Percentiles rank a stretch among this genome's conserved stretches.
Evolutionary conservation across 306 rosid genomes (phyloP).

Genomic region (Gleditsia sinensis): DNA sequence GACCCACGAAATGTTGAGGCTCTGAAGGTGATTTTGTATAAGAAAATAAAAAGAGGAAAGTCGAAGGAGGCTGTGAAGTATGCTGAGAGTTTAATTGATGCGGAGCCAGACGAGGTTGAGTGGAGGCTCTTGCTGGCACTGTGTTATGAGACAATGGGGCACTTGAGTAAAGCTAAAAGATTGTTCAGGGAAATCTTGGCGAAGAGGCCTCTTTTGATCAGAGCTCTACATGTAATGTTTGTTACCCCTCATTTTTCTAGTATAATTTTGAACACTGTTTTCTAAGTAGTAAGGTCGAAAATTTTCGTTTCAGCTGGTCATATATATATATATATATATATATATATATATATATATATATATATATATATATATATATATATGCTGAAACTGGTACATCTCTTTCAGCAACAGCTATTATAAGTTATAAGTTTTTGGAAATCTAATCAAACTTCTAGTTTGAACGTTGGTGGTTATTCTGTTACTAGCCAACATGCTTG

Average conservation of each 20-base stretch:
- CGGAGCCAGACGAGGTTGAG: conserved; percentile 75
- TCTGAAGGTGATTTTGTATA: conserved; percentile 71
- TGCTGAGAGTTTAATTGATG: conserved; percentile 69
- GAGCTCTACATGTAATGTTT: conserved; percentile 89
- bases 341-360: too few relatives aligned
- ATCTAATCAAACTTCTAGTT: conserved; percentile 1
- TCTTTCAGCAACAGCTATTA: not conserved
- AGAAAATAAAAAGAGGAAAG: conserved; percentile 76
- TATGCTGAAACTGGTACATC: not conserved
- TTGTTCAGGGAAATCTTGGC: conserved; percentile 66
- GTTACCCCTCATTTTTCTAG: conserved; percentile 10
- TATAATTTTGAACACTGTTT: conserved; percentile 21
- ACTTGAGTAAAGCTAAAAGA: conserved; percentile 59
- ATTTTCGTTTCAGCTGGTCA: conserved; percentile 23
- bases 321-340: too few relatives aligned
- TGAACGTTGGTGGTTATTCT: not conserved
- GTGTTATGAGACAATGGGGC: conserved; percentile 79
- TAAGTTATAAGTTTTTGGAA: not conserved
- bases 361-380: too few relatives aligned
- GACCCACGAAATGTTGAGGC: conserved; percentile 71
- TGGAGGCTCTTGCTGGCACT: conserved; percentile 89
- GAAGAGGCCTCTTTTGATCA: conserved; percentile 68
- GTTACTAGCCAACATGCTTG: conserved; percentile 9
- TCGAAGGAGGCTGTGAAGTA: conserved; percentile 71
- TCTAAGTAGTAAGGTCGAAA: not conserved